Percentiles rank a stretch among this genome's conserved stretches.
Conservation (phyloP, 1,139 yeast species). For the Eremothecium sinecaudum region DNA sequence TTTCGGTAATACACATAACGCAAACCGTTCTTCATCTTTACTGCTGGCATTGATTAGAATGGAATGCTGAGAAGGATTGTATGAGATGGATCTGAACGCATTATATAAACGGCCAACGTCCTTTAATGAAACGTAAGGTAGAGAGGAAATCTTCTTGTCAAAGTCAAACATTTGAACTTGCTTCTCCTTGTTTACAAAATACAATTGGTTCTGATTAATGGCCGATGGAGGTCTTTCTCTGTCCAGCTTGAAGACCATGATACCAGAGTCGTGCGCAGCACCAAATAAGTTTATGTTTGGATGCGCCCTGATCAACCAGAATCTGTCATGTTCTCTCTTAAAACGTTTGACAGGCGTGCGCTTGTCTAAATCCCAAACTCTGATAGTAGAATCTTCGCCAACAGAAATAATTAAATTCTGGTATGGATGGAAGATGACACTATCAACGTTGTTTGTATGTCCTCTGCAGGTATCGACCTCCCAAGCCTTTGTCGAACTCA, state of each 20-base stretch:
- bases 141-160: conserved; percentile 46
- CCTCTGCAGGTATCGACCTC: conserved; percentile 98
- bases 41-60: conserved; percentile 74
- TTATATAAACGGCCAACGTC: conserved; percentile 82
- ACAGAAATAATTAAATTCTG: conserved; percentile 90
- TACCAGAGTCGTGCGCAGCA: conserved; percentile 95
- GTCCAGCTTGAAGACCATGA: conserved; percentile 94
- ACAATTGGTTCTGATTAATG: conserved; percentile 58
- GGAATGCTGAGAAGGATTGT: conserved; percentile 87
- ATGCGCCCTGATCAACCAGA: conserved; percentile 88
- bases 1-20: conserved; percentile 70
- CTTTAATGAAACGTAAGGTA: conserved; percentile 76
- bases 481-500: conserved; percentile 98
- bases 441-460: conserved; percentile 84
- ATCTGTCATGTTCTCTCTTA: conserved; percentile 88
- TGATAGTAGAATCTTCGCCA: conserved; percentile 92
- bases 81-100: conserved; percentile 74
- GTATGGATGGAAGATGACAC: conserved; percentile 87
- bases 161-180: conserved; percentile 77
- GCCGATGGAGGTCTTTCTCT: conserved; percentile 94
- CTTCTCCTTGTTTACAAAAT: conserved; percentile 73
- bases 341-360: conserved; percentile 91
- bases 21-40: conserved; percentile 53
- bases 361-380: conserved; percentile 95
- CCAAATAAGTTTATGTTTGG: conserved; percentile 89